A percentile compares a stretch with the other conserved stretches of the same genome.
Conservation (phyloP, 768 basidiomycete species). For the Boletales sp. region DNA sequence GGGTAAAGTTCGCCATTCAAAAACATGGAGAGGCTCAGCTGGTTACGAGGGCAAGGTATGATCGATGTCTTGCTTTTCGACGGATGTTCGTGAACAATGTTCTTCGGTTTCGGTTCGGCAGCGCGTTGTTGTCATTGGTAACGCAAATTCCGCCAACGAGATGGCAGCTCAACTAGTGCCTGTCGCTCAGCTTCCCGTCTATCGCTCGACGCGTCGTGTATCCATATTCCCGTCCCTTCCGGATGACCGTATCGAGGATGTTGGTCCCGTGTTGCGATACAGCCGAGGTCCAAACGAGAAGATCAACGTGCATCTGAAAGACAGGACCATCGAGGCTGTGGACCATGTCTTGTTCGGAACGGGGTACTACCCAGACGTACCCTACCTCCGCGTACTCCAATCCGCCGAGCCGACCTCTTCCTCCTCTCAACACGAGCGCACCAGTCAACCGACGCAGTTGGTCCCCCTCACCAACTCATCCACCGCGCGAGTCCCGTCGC, state of each 20-base stretch:
- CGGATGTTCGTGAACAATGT: neutral
- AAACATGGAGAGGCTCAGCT: conserved; percentile 38
- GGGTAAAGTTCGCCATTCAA: conserved; percentile 41
- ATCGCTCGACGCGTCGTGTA: conserved; percentile 44
- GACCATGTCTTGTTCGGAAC: conserved; percentile 46
- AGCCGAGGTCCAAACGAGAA: conserved; percentile 16
- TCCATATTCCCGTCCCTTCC: conserved; percentile 43
- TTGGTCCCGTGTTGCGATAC: conserved; percentile 39
- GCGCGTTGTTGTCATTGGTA: conserved; percentile 47
- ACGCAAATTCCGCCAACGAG: conserved; percentile 53
- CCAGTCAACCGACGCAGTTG: conserved; percentile 4
- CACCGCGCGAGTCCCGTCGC: conserved; percentile 38
- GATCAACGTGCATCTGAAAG: conserved; percentile 34
- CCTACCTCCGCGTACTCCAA: conserved; percentile 36
- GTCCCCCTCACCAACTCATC: conserved; percentile 28
- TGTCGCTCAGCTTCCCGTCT: conserved; percentile 39
- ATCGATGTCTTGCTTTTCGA: neutral
- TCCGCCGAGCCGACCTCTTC: neutral
- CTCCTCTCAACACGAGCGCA: no score
- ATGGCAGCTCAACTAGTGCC: conserved; percentile 44
- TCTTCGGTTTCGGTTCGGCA: conserved; percentile 12
- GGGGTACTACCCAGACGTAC: conserved; percentile 42
- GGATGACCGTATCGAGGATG: conserved; percentile 40
- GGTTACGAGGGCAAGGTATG: conserved; percentile 34
- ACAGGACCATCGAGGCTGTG: conserved; percentile 37